These are phyloP conservation scores for Phytopythium ostracodes DNA, from an alignment of 352 stramenopile species.

Conservation along the genomic window DNA sequence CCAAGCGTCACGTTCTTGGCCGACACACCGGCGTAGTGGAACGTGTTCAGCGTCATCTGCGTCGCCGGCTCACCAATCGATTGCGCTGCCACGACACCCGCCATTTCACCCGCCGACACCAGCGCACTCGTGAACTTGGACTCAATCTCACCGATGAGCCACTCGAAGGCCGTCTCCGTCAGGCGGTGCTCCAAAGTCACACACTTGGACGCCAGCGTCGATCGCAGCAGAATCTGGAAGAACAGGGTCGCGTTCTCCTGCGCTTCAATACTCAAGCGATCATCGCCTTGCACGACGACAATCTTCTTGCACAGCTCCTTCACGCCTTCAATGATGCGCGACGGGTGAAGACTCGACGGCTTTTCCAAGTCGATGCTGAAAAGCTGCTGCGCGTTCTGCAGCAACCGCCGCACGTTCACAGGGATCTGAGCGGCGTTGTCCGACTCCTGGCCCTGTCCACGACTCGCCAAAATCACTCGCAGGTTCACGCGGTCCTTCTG, in stretches of 20 bases:
- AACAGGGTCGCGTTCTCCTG: slow-evolving; percentile 98
- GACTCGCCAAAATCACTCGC: slow-evolving; percentile 93
- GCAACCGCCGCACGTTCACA: slow-evolving; percentile 93
- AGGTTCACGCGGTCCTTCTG: slow-evolving; percentile 94
- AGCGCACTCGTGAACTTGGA: slow-evolving; percentile 95
- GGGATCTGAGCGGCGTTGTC: slow-evolving; percentile 90
- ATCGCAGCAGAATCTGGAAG: slow-evolving; percentile 97
- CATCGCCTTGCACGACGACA: slow-evolving; percentile 95
- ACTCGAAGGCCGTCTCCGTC: slow-evolving; percentile 96
- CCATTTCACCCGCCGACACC: slow-evolving; percentile 97
- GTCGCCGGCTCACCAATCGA: slow-evolving; percentile 99
- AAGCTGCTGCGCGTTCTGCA: slow-evolving; percentile 96
- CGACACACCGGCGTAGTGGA: slow-evolving; percentile 99
- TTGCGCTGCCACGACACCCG: slow-evolving; percentile 97
- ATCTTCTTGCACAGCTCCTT: slow-evolving; percentile 93
- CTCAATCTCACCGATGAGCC: slow-evolving; percentile 95
- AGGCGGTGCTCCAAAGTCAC: slow-evolving; percentile 95
- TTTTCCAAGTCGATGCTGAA: slow-evolving; percentile 93
- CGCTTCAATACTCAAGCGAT: slow-evolving; percentile 93
- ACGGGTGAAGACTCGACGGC: slow-evolving; percentile 91
- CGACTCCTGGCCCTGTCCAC: slow-evolving; percentile 91
- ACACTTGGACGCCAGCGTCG: slow-evolving; percentile 94
- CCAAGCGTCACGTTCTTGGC: slow-evolving; percentile 99
- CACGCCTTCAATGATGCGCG: slow-evolving; percentile 88
- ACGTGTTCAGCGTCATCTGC: slow-evolving; percentile 99